A percentile compares a stretch with the other conserved stretches of the same genome.
Evolutionary conservation across 169 alveolate genomes (phyloP).

Genomic region (Miamiensis avidus): DNA sequence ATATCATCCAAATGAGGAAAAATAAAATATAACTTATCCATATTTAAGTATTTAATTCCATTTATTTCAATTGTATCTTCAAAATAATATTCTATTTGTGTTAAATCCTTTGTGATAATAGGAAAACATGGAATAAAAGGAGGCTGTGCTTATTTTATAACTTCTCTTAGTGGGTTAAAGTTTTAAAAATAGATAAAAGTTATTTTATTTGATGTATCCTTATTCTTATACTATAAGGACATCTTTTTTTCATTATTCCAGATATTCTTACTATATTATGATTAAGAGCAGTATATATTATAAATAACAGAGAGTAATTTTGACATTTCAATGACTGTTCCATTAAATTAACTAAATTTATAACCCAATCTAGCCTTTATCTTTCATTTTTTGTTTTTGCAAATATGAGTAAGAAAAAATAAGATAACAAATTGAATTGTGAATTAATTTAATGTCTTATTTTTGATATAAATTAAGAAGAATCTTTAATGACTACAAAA

Average conservation of each 20-base stretch:
- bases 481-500: too few relatives aligned
- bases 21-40: not conserved
- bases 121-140: not conserved
- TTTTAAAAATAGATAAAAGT: not conserved
- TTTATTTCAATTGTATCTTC: not conserved
- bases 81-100: not conserved
- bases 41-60: not conserved
- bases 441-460: too few relatives aligned
- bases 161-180: not conserved
- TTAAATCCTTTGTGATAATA: not conserved
- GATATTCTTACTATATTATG: too few relatives aligned
- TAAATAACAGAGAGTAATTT: not conserved
- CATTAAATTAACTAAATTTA: too few relatives aligned
- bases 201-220: not conserved
- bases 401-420: too few relatives aligned
- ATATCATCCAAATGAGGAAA: not conserved
- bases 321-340: not conserved
- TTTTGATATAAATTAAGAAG: too few relatives aligned
- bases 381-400: too few relatives aligned
- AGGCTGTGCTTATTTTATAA: not conserved
- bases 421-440: too few relatives aligned
- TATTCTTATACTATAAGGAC: not conserved
- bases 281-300: not conserved
- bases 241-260: too few relatives aligned
- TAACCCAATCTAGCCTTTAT: too few relatives aligned